These are phyloP conservation scores for Xerocomellus chrysenteron DNA, from an alignment of 768 basidiomycete species.

Conservation along the genomic window DNA sequence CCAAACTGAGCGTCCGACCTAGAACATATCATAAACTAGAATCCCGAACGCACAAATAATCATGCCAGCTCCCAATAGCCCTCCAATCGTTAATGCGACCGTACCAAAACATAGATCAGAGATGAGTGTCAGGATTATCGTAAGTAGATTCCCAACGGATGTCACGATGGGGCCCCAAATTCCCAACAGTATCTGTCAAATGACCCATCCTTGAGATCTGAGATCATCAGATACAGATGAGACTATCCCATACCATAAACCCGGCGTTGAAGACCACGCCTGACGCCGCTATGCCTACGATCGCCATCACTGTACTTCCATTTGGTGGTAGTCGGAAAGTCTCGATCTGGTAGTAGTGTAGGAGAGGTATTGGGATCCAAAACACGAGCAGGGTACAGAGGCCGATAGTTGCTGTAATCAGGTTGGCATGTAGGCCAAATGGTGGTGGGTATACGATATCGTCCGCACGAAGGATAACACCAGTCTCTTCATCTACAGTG, in stretches of 20 bases:
- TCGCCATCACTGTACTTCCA: slow-evolving; percentile 43
- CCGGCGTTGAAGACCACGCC: slow-evolving; percentile 85
- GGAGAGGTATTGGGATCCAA: slow-evolving; percentile 76
- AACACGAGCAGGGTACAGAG: slow-evolving; percentile 68
- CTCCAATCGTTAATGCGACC: slow-evolving; percentile 65
- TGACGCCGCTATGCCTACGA: slow-evolving; percentile 65
- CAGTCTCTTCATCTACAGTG: slow-evolving; percentile 19
- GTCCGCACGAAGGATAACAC: slow-evolving; percentile 20
- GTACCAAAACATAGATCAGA: slow-evolving; percentile 75
- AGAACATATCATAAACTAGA: slow-evolving; percentile 69
- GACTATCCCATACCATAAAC: slow-evolving; percentile 60
- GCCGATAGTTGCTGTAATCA: slow-evolving; percentile 80
- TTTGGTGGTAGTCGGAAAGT: slow-evolving; percentile 63
- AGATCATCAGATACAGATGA: not conserved
- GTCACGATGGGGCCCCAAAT: slow-evolving; percentile 87
- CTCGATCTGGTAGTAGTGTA: slow-evolving; percentile 68
- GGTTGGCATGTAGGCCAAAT: slow-evolving; percentile 82
- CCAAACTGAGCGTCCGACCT: slow-evolving; percentile 7
- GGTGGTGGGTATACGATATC: slow-evolving; percentile 58
- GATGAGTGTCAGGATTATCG: slow-evolving; percentile 84
- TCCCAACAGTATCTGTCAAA: slow-evolving; percentile 67
- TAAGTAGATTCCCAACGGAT: slow-evolving; percentile 91
- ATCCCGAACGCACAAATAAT: slow-evolving; percentile 85
- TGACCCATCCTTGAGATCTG: slow-evolving; percentile 1
- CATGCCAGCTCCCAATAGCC: slow-evolving; percentile 70